Percentiles rank a stretch among this genome's conserved stretches.
phyloP scores from a whole-genome alignment of 345 rosid species.

The Eucalyptus marginata region DNA sequence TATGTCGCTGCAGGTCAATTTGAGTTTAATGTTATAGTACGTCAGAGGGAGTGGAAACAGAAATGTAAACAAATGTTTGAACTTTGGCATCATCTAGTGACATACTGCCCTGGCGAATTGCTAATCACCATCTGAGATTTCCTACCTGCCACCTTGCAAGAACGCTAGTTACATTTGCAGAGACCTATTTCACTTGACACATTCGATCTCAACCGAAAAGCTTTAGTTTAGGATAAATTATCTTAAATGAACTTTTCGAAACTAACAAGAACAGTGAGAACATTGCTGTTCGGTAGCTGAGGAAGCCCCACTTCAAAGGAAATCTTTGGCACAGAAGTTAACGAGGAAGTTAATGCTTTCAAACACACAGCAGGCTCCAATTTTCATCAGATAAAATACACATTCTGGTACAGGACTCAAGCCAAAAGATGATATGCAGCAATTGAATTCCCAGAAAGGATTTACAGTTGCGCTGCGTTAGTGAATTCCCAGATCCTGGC shows the following conservation, averaged over 20 bases:
- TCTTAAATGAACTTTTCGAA: background rate
- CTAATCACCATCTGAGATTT: background rate
- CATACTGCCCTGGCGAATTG: background rate
- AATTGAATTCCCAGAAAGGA: background rate
- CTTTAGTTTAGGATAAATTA: background rate
- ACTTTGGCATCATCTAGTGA: background rate
- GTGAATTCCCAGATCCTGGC: background rate
- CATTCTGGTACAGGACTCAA: background rate
- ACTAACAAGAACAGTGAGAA: background rate
- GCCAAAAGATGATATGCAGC: background rate
- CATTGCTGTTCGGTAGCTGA: background rate
- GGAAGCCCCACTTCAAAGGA: background rate
- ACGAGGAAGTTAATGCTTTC: background rate
- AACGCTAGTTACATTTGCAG: background rate
- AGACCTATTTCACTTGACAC: background rate
- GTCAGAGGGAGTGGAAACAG: background rate
- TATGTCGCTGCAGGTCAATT: background rate
- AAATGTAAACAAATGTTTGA: background rate
- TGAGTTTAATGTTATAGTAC: background rate
- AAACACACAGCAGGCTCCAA: background rate
- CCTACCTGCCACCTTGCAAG: background rate
- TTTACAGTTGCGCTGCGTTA: background rate
- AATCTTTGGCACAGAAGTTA: background rate
- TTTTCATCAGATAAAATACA: background rate
- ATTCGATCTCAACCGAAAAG: background rate